These are phyloP conservation scores for Neospora caninum DNA, from an alignment of 169 alveolate species.

Conservation along the genomic window DNA sequence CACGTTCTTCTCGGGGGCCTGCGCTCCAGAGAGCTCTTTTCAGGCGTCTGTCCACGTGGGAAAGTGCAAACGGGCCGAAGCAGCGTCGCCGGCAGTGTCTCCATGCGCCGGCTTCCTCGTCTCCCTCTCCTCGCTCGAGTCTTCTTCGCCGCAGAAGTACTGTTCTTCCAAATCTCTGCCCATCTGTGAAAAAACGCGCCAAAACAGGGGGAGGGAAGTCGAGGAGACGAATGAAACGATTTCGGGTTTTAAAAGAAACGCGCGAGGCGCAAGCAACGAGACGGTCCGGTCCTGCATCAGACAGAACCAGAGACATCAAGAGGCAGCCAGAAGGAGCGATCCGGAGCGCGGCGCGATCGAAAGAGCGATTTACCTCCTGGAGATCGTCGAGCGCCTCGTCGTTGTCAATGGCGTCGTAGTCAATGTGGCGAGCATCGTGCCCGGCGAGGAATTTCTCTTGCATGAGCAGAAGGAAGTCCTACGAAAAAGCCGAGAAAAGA, in stretches of 20 bases:
- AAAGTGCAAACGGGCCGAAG: too few species aligned
- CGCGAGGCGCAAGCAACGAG: background rate
- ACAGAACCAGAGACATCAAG: background rate
- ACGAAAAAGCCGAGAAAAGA: background rate
- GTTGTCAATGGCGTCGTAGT: background rate
- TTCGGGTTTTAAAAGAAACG: background rate
- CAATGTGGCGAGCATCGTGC: background rate
- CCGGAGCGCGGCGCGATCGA: background rate
- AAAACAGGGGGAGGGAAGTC: background rate
- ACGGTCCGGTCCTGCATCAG: background rate
- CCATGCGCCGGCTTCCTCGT: too few species aligned
- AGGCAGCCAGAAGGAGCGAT: background rate
- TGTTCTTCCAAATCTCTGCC: background rate
- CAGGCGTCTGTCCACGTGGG: too few species aligned
- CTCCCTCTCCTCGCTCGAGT: too few species aligned
- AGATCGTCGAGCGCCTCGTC: constrained; percentile 1
- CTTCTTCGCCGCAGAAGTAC: constrained; percentile 1
- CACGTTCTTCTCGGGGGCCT: too few species aligned
- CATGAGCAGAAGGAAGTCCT: background rate
- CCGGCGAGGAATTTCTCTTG: background rate
- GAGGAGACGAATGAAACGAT: background rate
- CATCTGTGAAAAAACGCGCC: background rate
- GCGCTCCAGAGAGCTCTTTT: too few species aligned
- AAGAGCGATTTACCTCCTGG: background rate
- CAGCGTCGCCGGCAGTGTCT: too few species aligned